These are phyloP conservation scores for Jamesozyma lodderae DNA, from an alignment of 805 yeast genomes.

Conservation along the genomic window DNA sequence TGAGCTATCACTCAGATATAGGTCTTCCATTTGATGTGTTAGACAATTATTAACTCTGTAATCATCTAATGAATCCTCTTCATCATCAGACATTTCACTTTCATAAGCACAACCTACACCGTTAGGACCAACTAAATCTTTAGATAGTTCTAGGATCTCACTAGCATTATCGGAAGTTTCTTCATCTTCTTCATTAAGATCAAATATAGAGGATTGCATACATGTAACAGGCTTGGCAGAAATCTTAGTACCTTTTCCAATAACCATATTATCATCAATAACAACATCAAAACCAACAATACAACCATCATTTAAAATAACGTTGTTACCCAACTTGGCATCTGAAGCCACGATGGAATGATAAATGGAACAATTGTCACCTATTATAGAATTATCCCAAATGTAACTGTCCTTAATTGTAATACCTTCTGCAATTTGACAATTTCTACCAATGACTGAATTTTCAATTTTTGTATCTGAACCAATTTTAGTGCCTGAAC, in stretches of 20 bases:
- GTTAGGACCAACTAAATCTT: constrained; percentile 29
- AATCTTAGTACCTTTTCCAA: constrained; percentile 45
- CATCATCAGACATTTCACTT: constrained; percentile 29
- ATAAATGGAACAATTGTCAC: constrained; percentile 49
- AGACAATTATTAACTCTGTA: constrained; percentile 27
- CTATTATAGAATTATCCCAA: constrained; percentile 76
- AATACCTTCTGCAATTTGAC: constrained; percentile 75
- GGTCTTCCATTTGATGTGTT: constrained; percentile 38
- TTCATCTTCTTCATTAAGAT: constrained; percentile 3
- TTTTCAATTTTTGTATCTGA: constrained; percentile 57
- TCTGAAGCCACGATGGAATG: constrained; percentile 65
- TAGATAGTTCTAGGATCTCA: constrained; percentile 15
- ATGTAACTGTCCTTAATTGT: constrained; percentile 65
- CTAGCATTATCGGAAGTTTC: constrained; percentile 20
- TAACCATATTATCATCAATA: constrained; percentile 44
- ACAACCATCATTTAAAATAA: constrained; percentile 54
- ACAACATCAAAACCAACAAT: constrained; percentile 71
- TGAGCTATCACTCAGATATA: constrained; percentile 50
- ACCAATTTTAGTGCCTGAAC: constrained; percentile 67
- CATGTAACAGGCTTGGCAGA: constrained; percentile 39
- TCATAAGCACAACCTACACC: constrained; percentile 33
- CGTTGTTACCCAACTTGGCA: constrained; percentile 46
- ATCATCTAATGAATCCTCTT: constrained; percentile 21
- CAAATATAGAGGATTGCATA: constrained; percentile 24
- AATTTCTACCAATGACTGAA: constrained; percentile 78